Conservation (phyloP, 2,329 filamentous ascomycete genomes). For the Falciphora oryzae region DNA sequence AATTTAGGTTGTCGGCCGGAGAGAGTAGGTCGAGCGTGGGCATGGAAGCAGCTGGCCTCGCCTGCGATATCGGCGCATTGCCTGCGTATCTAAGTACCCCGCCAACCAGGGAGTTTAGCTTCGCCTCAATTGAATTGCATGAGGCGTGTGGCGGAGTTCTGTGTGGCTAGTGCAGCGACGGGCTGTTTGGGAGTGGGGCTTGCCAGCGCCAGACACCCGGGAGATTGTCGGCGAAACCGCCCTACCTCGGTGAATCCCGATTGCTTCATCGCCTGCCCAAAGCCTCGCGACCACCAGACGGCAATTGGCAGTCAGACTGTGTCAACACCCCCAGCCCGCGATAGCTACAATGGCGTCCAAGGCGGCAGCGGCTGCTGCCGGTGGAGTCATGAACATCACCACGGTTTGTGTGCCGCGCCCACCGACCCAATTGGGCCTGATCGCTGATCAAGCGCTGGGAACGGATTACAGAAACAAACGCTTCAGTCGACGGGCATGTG, state of each 20-base stretch:
- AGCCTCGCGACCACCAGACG: constrained; percentile 3
- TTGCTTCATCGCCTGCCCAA: neutral
- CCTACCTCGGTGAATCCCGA: too few relatives aligned
- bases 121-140: too few relatives aligned
- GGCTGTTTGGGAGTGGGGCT: too few relatives aligned
- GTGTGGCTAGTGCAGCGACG: neutral
- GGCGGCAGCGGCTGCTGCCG: constrained; percentile 49
- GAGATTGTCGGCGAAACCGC: too few relatives aligned
- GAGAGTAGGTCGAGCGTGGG: too few relatives aligned
- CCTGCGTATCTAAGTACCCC: too few relatives aligned
- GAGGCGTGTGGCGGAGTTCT: neutral
- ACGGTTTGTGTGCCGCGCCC: constrained; percentile 41
- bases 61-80: too few relatives aligned
- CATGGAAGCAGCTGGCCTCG: too few relatives aligned
- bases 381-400: constrained; percentile 48
- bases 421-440: constrained; percentile 10
- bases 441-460: neutral
- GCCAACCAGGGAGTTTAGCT: too few relatives aligned
- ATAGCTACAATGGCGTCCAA: constrained; percentile 52
- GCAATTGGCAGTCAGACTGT: constrained; percentile 17
- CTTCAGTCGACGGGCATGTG: constrained; percentile 85
- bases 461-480: constrained; percentile 77
- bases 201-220: too few relatives aligned
- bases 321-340: constrained; percentile 17
- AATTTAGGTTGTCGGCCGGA: too few relatives aligned